A percentile compares a stretch with the other conserved stretches of the same genome.
phyloP scores from a whole-genome alignment of 805 yeast species.

The Tetrapisispora nanseiensis region DNA sequence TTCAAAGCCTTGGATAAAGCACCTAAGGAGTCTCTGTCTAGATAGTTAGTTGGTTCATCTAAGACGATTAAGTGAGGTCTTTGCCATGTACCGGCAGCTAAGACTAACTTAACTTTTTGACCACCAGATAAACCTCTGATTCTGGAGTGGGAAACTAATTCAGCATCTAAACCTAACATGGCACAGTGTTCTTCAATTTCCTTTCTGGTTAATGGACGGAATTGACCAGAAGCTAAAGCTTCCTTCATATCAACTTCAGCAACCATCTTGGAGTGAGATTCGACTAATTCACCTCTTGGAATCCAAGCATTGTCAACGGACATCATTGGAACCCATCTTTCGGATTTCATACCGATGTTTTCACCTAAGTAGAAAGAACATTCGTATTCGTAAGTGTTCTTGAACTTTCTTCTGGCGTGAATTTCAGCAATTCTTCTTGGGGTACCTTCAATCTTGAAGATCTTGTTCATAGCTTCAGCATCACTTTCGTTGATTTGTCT shows the following conservation, averaged over 20 bases:
- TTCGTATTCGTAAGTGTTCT: conserved; percentile 99
- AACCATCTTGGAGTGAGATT: conserved; percentile 97
- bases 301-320: conserved; percentile 99
- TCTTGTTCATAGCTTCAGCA: conserved; percentile 98
- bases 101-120: conserved; percentile 98
- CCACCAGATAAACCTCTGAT: conserved; percentile 99
- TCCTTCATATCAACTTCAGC: conserved; percentile 99
- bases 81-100: conserved; percentile 99
- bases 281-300: conserved; percentile 96
- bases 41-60: conserved; percentile 99
- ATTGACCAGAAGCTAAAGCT: conserved; percentile 99
- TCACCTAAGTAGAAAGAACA: conserved; percentile 96
- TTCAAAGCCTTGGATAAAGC: conserved; percentile 98
- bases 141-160: conserved; percentile 98
- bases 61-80: conserved; percentile 99
- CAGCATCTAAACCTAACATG: conserved; percentile 97
- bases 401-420: conserved; percentile 97
- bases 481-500: conserved; percentile 95
- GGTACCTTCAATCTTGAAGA: conserved; percentile 97
- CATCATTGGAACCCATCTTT: conserved; percentile 99
- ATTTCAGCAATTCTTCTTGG: conserved; percentile 95
- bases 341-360: conserved; percentile 96
- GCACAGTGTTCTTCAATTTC: conserved; percentile 98
- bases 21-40: conserved; percentile 98
- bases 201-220: conserved; percentile 99